A percentile compares a stretch with the other conserved stretches of the same genome.
phyloP scores from a whole-genome alignment of 208 protist species.

The Trypanosoma theileri region DNA sequence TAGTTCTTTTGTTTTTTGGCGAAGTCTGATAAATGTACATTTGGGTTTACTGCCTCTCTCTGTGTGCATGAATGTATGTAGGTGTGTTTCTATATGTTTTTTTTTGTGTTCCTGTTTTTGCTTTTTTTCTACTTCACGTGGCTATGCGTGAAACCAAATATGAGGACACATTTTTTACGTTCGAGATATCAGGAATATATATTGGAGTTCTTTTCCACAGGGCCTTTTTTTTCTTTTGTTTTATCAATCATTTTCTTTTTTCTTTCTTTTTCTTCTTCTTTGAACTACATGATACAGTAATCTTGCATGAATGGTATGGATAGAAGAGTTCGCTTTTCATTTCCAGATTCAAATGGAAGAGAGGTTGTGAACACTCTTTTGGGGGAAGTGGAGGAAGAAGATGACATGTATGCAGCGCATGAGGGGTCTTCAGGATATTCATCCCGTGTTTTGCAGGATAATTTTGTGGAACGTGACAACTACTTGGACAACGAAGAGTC shows the following conservation, averaged over 20 bases:
- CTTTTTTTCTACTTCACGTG: too few species aligned
- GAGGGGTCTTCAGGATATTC: background rate
- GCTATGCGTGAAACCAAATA: too few species aligned
- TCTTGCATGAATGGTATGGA: conserved; percentile 1
- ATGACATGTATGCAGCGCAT: background rate
- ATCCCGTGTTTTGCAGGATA: background rate
- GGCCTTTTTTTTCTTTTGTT: background rate
- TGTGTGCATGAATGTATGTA: background rate
- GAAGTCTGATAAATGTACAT: background rate
- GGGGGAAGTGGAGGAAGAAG: background rate
- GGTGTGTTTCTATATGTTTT: too few species aligned
- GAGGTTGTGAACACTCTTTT: background rate
- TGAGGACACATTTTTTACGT: too few species aligned
- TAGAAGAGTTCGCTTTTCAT: background rate
- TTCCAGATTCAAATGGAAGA: background rate
- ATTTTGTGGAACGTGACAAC: background rate
- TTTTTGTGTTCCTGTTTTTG: too few species aligned
- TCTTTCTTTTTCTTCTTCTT: conserved; percentile 8
- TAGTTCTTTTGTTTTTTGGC: background rate
- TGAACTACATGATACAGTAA: background rate
- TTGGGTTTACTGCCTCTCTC: background rate
- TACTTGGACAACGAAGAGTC: background rate
- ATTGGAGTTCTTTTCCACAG: too few species aligned
- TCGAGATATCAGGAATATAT: too few species aligned
- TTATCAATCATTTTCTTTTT: conserved; percentile 14